Percentiles rank a stretch among this genome's conserved stretches.
These are phyloP conservation scores for Clonostachys sp. DNA, from an alignment of 2,329 filamentous ascomycete genomes.

Conservation along the genomic window DNA sequence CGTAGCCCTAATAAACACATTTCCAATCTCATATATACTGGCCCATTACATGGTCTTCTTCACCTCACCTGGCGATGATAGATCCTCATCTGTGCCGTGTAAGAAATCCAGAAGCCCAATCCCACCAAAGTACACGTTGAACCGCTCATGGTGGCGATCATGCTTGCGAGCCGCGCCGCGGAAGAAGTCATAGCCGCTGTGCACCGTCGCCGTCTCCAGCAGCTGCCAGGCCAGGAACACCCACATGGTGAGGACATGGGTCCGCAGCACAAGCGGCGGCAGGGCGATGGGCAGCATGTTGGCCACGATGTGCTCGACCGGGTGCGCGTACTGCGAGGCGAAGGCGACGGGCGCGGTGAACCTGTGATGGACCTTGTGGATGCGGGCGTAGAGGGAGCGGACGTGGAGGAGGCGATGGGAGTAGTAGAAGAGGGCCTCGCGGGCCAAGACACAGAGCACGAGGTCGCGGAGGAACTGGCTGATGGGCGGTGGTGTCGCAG, in stretches of 20 bases:
- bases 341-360: slow-evolving; percentile 52
- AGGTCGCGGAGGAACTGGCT: slow-evolving; percentile 33
- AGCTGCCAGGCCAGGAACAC: slow-evolving; percentile 41
- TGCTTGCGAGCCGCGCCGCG: slow-evolving; percentile 40
- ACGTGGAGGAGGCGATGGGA: slow-evolving; percentile 47
- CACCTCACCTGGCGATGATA: slow-evolving; percentile 1
- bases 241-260: slow-evolving; percentile 50
- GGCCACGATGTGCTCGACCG: slow-evolving; percentile 49
- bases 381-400: slow-evolving; percentile 37
- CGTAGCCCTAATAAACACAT: no score
- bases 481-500: slow-evolving; percentile 24
- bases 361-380: slow-evolving; percentile 53
- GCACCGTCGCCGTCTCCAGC: slow-evolving; percentile 46
- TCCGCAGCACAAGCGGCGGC: slow-evolving; percentile 36
- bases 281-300: slow-evolving; percentile 47
- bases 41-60: no score
- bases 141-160: slow-evolving; percentile 54
- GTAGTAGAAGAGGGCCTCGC: slow-evolving; percentile 53
- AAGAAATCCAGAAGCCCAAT: slow-evolving; percentile 50
- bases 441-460: slow-evolving; percentile 28
- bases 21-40: no score
- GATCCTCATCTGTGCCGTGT: slow-evolving; percentile 37
- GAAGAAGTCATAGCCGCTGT: slow-evolving; percentile 54
- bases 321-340: slow-evolving; percentile 52
- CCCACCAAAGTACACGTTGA: slow-evolving; percentile 47